Conservation (phyloP, 768 basidiomycete genomes). For the Clavaria fumosa region DNA sequence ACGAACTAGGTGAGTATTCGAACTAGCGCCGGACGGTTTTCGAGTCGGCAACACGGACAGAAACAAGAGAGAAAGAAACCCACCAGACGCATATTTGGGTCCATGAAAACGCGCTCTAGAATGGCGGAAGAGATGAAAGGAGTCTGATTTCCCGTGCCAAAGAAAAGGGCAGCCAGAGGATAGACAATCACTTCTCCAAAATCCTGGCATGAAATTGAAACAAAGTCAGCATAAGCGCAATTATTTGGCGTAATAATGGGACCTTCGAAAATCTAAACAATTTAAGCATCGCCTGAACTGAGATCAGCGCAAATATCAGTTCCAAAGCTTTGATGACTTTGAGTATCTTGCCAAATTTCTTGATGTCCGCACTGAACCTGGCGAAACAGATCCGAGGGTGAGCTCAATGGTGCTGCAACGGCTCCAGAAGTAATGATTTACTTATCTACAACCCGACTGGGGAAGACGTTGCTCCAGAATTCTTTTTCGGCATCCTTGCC, state of each 20-base stretch:
- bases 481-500: conserved; percentile 17
- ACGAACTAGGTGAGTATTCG: conserved; percentile 19
- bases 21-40: too few relatives aligned
- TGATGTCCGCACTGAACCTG: conserved; percentile 18
- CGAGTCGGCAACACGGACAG: too few relatives aligned
- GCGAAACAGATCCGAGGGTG: neutral
- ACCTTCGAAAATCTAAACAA: conserved; percentile 20
- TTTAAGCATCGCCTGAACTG: conserved; percentile 17
- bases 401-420: too few relatives aligned
- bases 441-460: conserved; percentile 18
- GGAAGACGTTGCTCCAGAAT: conserved; percentile 20
- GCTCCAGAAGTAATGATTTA: conserved; percentile 2
- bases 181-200: conserved; percentile 20
- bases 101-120: conserved; percentile 21
- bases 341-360: conserved; percentile 18
- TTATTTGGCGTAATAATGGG: too few relatives aligned
- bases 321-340: conserved; percentile 19
- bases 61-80: too few relatives aligned
- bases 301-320: conserved; percentile 18
- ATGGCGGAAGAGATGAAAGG: conserved; percentile 21
- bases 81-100: conserved; percentile 20
- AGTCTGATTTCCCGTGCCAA: conserved; percentile 22
- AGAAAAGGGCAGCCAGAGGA: conserved; percentile 19
- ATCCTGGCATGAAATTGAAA: too few relatives aligned
- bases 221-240: too few relatives aligned